Base-by-base conservation (phyloP, 2,329 filamentous ascomycete species). In the Apiospora aurea region DNA sequence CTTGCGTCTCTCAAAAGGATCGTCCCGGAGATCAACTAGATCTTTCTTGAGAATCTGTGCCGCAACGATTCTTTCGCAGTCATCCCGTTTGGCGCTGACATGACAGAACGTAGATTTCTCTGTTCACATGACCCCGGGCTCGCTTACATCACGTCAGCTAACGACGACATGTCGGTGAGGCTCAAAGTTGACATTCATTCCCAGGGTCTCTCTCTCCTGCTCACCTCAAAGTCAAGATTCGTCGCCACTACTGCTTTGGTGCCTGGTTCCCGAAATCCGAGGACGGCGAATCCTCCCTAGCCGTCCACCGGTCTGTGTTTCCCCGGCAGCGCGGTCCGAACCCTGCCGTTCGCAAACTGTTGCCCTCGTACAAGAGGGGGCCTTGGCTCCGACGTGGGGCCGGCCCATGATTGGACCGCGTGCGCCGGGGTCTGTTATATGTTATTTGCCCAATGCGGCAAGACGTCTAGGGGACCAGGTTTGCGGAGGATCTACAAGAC, bases 61-160 rank as follows among this genome's bases (percentile, higher is more conserved):
- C 57, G 14, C 57, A 8, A 41, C n/a, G 57, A 14, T 14, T 34
- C 29, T n/a, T 24, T 64, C 11, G 21, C 34, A 38, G 34, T 64
- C 57, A 64, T 64, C 34, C 18, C n/a, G 34, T 11, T 24, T n/a
- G 34, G 2, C 29, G 57, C 57, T 64, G 34, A 64, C 57, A 64
- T 64, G 34, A 41, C 57, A 41, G 57, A 41, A 64, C 57, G 34
- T 64, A 18, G n/a, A 4, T 41, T 61, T 41, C 34, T 14, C 29
- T n/a, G 6, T 24, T 64, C 57, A 41, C 57, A 21, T 64, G 57
- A 64, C 34, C 34, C 26, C 18, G 34, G 34, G 10, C 34, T 41
- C 57, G 57, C 57, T 64, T 64, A 64, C 57, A 41, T 64, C 57
- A 64, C 57, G 57, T 64, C 57, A 64, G 57, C 34, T 14, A 41